phyloP scores from a whole-genome alignment of 2,329 filamentous ascomycete genomes.

The Aspergillus brunneoviolaceus region DNA sequence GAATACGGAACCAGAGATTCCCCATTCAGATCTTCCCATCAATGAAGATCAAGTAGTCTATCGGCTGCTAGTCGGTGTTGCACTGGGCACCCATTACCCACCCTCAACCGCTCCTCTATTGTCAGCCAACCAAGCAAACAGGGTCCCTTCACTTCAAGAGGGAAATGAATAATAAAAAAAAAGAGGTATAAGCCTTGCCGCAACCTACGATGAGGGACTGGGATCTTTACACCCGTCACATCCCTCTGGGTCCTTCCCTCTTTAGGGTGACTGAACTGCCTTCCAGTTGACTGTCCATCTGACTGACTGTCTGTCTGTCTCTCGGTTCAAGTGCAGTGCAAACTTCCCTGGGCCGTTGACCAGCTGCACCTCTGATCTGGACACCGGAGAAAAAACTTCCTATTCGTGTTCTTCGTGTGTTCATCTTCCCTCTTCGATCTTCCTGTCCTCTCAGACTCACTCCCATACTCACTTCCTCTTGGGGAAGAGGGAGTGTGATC shows the following conservation, averaged over 20 bases:
- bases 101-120: conserved; percentile 15
- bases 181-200: conserved; percentile 24
- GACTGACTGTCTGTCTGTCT: conserved; percentile 4
- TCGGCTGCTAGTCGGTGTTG: conserved; percentile 33
- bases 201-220: conserved; percentile 13
- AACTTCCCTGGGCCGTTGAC: conserved; percentile 4
- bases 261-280: conserved; percentile 6
- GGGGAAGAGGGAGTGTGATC: conserved; percentile 15
- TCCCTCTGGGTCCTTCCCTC: not conserved
- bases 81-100: conserved; percentile 33
- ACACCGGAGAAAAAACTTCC: conserved; percentile 13
- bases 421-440: not conserved
- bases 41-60: conserved; percentile 36
- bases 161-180: conserved; percentile 1
- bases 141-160: conserved; percentile 12
- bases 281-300: not conserved
- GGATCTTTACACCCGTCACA: not conserved
- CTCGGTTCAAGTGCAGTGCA: not conserved
- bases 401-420: conserved; percentile 2
- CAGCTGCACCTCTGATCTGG: conserved; percentile 1
- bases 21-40: conserved; percentile 31
- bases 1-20: conserved; percentile 9
- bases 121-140: conserved; percentile 14
- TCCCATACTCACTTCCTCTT: not conserved
- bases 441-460: not conserved